Base-by-base conservation (phyloP, 2,329 filamentous ascomycete species). In the Diaporthe eres region DNA sequence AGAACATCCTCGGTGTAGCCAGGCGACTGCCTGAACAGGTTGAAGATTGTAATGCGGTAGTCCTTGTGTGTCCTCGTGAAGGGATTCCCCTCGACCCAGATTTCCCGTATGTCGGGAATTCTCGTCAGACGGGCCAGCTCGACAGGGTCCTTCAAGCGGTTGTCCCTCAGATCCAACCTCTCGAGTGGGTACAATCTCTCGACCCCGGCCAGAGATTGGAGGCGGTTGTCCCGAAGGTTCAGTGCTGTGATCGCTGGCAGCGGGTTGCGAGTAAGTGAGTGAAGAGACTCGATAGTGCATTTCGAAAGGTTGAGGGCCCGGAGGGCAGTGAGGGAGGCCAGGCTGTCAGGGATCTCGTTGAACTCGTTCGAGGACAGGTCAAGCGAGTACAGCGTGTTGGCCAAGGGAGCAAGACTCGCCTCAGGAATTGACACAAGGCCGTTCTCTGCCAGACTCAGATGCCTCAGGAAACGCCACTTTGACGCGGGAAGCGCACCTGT, bases 241-340 rank as follows among this genome's bases (percentile, higher is more conserved):
- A 99, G 88, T 1, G 96, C 96, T 1, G 94, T 97, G 77, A 99
- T 98, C 28, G 97, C 96, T 39, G 97, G 96, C 7, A 99, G 89
- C 17, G 97, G 95, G 80, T 94, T 97, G 78, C 94, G 92, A 2
- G 92, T 92, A 57, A 99, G 88, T 2, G 96, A 98, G 80, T 97
- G 94, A 74, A 99, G 88, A 22, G 95, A 97, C 80, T 96, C 94
- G 78, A 99, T 98, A 96, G 98, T 98, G 88, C 96, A 98, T 81
- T 98, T 94, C 5, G 96, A 98, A 37, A 99, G 88, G 81, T 99
- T 98, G 72, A 99, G 87, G 34, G 97, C 96, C 78, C 96, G 92
- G n/a, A 99, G 90, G 39, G 95, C 93, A 28, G 95, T 95, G 75
- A 99, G 87, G 13, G 92, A 94, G 17, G 96, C 94, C 75, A 99